Evolutionary conservation across 1,284 basidiomycete species (phyloP), one percentile per base, ranked within the genome.

Genomic region (Megacollybia platyphylla): DNA sequence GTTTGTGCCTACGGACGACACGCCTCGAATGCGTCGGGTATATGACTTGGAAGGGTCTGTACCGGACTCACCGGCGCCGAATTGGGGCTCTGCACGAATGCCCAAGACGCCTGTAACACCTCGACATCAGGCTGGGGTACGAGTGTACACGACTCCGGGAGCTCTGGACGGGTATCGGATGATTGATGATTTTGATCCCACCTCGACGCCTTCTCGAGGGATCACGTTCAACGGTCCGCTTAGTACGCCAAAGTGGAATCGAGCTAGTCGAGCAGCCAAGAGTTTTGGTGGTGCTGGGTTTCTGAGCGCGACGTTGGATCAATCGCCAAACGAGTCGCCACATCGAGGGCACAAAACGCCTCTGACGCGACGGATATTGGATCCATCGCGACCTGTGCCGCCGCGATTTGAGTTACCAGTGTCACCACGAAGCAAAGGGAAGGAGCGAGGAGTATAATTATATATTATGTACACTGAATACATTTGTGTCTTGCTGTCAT

Each of bases 201-300:
- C 75, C 13, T 79, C 79, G 15, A 85, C 81, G 4, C 81, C 81
- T 1, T 83, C 81, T 15, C 65, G 81, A 40, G 79, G 81, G 3
- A 73, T 81, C 49, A 71, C 63, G 51, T 72, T 82, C 47, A 65
- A 66, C 24, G 62, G 60, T 5, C 51, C 60, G 3, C 77, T 79
- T 47, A 63, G 68, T 27, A 80, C 78, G 11, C 79, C 79, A 9
- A 68, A 73, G 34, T 67, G 61, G 15, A 62, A 54, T 42, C 46
- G 50, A 4, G 47, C 50, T 31, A 51, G 46, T 29, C 57, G 59
- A 39, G 57, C 51, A 37, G 52, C 55, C 10, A 43, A 49, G 36
- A 51, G 49, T 11, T 55, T 57, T 49, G 60, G 57, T 13, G 56
- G 48, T 6, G 45, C 56, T 8, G 56, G 57, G n/a, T 51, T 55